Conservation (phyloP, 768 basidiomycete species). For the Lactarius quietus region DNA sequence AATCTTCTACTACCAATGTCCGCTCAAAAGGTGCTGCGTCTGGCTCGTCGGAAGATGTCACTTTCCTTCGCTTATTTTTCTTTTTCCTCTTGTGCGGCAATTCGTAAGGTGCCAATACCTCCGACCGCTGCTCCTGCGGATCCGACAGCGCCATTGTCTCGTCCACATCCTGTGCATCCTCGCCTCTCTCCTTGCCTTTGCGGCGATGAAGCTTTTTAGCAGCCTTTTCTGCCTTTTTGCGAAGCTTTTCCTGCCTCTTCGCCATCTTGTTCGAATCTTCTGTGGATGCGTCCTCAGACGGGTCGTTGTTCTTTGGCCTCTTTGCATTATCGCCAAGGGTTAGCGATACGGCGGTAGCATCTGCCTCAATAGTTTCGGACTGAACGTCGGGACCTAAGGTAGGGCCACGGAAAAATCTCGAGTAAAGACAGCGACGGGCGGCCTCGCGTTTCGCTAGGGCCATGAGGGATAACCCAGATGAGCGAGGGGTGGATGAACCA, state of each 20-base stretch:
- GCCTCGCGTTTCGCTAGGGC: conserved; percentile 72
- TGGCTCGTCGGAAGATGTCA: not conserved
- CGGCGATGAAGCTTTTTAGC: conserved; percentile 19
- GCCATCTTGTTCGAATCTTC: conserved; percentile 13
- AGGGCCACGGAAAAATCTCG: conserved; percentile 78
- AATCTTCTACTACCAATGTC: conserved; percentile 5
- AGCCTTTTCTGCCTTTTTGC: conserved; percentile 25
- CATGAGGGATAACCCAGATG: conserved; percentile 55
- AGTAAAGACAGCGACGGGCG: conserved; percentile 71
- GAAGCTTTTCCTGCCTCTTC: conserved; percentile 15
- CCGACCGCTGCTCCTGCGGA: not conserved
- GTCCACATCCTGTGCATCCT: not conserved
- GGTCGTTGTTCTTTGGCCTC: conserved; percentile 8
- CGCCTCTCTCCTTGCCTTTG: conserved; percentile 8
- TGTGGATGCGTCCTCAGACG: not conserved
- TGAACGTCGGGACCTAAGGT: conserved; percentile 50
- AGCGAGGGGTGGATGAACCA: conserved; percentile 33
- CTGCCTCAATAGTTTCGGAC: conserved; percentile 7
- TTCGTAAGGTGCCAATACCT: not conserved
- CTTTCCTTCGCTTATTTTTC: conserved; percentile 19
- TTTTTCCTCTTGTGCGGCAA: conserved; percentile 1
- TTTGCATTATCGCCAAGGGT: not conserved
- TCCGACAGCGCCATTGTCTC: not conserved
- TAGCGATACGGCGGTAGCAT: not conserved
- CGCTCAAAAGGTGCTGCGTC: not conserved